Evolutionary conservation across 2,329 filamentous ascomycete genomes (phyloP).

Genomic region (Microdochium paspali): DNA sequence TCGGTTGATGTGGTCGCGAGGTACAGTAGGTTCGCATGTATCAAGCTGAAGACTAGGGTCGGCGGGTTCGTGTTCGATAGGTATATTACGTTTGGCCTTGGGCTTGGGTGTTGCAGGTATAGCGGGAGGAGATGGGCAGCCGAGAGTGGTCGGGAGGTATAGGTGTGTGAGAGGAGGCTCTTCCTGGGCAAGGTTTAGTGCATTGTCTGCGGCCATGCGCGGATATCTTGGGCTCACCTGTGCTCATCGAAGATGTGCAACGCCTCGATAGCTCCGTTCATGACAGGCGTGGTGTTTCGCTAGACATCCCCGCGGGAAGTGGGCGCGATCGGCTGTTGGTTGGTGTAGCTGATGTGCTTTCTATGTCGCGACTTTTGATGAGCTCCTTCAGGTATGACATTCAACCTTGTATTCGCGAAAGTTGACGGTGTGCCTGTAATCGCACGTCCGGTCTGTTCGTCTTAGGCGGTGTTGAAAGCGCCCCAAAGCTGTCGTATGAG

Average conservation of each 20-base stretch:
- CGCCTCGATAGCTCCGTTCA: conserved; percentile 86
- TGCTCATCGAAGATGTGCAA: conserved; percentile 96
- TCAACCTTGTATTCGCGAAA: too few relatives aligned
- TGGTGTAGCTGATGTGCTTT: too few relatives aligned
- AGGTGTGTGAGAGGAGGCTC: conserved; percentile 80
- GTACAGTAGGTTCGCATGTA: conserved; percentile 81
- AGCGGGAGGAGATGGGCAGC: conserved; percentile 70
- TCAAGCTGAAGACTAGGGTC: conserved; percentile 78
- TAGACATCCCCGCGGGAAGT: not conserved
- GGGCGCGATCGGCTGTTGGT: not conserved
- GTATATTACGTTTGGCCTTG: conserved; percentile 80
- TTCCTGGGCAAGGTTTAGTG: conserved; percentile 45
- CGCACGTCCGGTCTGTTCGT: too few relatives aligned
- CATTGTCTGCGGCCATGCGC: conserved; percentile 1
- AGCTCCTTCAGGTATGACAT: too few relatives aligned
- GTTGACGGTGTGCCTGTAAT: too few relatives aligned
- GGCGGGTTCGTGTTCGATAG: conserved; percentile 73
- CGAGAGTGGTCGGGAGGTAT: conserved; percentile 71
- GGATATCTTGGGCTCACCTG: conserved; percentile 50
- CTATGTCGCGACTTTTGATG: too few relatives aligned
- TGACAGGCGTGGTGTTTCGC: conserved; percentile 33
- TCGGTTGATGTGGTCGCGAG: conserved; percentile 79
- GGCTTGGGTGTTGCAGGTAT: conserved; percentile 73
- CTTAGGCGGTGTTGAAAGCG: too few relatives aligned
- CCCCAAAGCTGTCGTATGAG: too few relatives aligned